Conservation (phyloP, 768 basidiomycete species). For the Leccinum imitatum region DNA sequence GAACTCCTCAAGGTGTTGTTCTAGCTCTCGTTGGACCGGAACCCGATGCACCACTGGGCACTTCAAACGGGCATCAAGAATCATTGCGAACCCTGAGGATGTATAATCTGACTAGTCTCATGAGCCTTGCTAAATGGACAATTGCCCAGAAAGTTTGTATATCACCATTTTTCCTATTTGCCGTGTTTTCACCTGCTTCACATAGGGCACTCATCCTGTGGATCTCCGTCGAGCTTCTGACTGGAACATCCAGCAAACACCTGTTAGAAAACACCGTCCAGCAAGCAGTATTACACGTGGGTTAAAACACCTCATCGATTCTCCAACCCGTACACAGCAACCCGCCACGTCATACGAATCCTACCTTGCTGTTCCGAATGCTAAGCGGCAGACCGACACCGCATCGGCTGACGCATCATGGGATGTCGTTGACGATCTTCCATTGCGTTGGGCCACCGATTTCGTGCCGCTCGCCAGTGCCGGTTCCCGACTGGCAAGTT, state of each 20-base stretch:
- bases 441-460: conserved; percentile 85
- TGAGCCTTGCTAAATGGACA: conserved; percentile 74
- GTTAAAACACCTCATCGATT: conserved; percentile 55
- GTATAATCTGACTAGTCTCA: conserved; percentile 79
- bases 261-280: conserved; percentile 47
- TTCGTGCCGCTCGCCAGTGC: conserved; percentile 73
- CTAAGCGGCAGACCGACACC: conserved; percentile 25
- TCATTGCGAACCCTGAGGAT: conserved; percentile 61
- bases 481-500: conserved; percentile 60
- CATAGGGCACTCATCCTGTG: conserved; percentile 58
- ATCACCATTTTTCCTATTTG: not conserved
- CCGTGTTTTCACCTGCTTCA: conserved; percentile 6
- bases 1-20: conserved; percentile 69
- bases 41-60: conserved; percentile 39
- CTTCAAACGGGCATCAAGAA: conserved; percentile 51
- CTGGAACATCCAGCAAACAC: conserved; percentile 50
- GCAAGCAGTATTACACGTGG: conserved; percentile 62
- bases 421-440: conserved; percentile 74
- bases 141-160: conserved; percentile 59
- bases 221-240: conserved; percentile 53
- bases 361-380: conserved; percentile 32
- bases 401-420: conserved; percentile 53
- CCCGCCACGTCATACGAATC: conserved; percentile 27
- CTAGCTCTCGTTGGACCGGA: conserved; percentile 72
- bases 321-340: conserved; percentile 33